Base-by-base conservation (phyloP, 768 basidiomycete species). In the Tylopilus sp. region DNA sequence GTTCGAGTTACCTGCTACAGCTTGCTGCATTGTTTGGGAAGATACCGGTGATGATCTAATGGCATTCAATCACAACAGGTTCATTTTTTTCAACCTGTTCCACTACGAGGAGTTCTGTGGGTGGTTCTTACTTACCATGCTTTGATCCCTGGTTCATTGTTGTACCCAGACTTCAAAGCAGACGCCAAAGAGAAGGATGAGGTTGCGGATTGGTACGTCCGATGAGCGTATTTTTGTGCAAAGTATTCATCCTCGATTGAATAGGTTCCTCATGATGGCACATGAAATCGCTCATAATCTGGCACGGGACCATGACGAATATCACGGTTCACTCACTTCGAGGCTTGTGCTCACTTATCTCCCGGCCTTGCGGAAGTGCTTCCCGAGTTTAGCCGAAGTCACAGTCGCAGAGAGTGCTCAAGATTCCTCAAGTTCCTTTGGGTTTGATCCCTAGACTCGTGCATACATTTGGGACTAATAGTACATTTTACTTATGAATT, bases 241-340 rank as follows among this genome's bases (percentile, higher is more conserved):
- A 49, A 12, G 15, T 2, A 38, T 8, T 50, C 9, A 56, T 22
- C 35, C 33, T 12, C 0, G n/a, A 21, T 38, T 21, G 7, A 36
- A 46, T 12, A 66, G 65, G 65, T 66, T 58, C 28, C 59, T 68
- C 30, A 60, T 66, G 3, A 63, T 68, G 53, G 63, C 57, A 2
- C 65, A 66, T 15, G 65, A 66, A 45, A 56, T 66, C 6, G 66
- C 65, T 15, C 66, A 66, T 50, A 60, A 63, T 10, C 40, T 44
- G 11, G 50, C 56, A 0, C 45, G 52, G 48, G 59, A 35, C 33
- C 33, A 35, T 35, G 33, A 35, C 7, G 33, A 35, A 17, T 35
- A 35, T 17, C 33, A 35, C 17, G 33, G 33, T 4, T 35, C 15
- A 6, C 33, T 35, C 2, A 15, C 33, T 15, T 35, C 33, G 6